Percentiles rank a stretch among this genome's conserved stretches.
Conservation (phyloP, 306 rosid species). For the Styphnolobium japonicum region DNA sequence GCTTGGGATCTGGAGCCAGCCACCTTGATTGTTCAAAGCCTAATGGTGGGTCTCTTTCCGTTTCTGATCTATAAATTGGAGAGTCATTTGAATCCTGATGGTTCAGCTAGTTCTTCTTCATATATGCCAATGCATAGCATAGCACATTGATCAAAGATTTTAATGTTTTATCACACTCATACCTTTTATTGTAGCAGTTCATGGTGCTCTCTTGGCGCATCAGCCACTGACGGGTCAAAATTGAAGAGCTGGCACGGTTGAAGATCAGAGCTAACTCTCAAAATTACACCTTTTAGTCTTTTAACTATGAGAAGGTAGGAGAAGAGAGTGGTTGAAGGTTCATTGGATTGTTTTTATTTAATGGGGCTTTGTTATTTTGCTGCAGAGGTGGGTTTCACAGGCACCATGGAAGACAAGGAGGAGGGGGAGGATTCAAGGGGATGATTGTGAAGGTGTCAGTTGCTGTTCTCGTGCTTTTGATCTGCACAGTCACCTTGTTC, state of each 20-base stretch:
- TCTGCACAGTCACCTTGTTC: slow-evolving; percentile 73
- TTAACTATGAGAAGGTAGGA: neutral
- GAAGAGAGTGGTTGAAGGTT: no score
- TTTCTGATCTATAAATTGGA: neutral
- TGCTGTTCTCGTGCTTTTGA: slow-evolving; percentile 65
- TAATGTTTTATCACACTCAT: neutral
- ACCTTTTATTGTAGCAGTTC: neutral
- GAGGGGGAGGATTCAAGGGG: slow-evolving; percentile 59
- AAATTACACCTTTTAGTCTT: neutral
- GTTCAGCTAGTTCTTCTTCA: neutral
- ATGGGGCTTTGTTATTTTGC: neutral
- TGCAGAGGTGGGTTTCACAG: slow-evolving; percentile 68
- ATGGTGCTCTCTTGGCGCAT: neutral
- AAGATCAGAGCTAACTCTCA: neutral
- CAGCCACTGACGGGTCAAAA: neutral
- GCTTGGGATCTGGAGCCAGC: neutral
- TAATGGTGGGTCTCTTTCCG: neutral
- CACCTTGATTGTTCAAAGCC: no score
- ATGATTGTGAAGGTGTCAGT: slow-evolving; percentile 59
- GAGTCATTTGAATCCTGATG: no score
- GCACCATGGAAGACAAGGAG: slow-evolving; percentile 47
- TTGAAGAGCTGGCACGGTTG: neutral
- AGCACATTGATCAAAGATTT: neutral
- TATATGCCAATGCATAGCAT: neutral
- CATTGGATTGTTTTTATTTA: no score